A percentile compares a stretch with the other conserved stretches of the same genome.
phyloP scores from a whole-genome alignment of 2,329 filamentous ascomycete genomes.

The Monosporascus sp. region DNA sequence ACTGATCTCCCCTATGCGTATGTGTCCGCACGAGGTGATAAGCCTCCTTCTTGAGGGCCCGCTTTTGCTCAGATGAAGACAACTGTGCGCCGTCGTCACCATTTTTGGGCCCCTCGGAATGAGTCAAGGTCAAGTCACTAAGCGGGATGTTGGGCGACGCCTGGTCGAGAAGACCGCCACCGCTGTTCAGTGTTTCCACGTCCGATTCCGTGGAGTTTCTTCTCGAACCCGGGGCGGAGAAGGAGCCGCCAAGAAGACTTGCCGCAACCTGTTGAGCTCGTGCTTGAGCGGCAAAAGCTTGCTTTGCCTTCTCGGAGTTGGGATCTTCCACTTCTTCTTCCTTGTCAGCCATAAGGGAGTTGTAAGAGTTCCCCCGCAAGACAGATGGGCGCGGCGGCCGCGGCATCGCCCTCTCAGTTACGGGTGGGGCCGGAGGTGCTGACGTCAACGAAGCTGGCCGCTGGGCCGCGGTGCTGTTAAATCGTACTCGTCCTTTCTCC shows the following conservation, averaged over 20 bases:
- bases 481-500: slow-evolving; percentile 43
- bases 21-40: slow-evolving; percentile 40
- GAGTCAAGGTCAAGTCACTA: slow-evolving; percentile 21
- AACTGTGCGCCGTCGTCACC: slow-evolving; percentile 9
- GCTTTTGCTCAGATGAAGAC: slow-evolving; percentile 16
- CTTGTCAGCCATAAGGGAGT: slow-evolving; percentile 28
- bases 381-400: slow-evolving; percentile 36
- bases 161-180: slow-evolving; percentile 15
- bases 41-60: slow-evolving; percentile 30
- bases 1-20: slow-evolving; percentile 23
- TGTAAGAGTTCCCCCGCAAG: slow-evolving; percentile 36
- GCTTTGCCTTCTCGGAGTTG: slow-evolving; percentile 22
- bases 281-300: slow-evolving; percentile 38
- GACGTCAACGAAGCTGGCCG: slow-evolving; percentile 16
- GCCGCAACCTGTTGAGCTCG: slow-evolving; percentile 38
- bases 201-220: slow-evolving; percentile 34
- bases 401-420: slow-evolving; percentile 12
- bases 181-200: slow-evolving; percentile 23
- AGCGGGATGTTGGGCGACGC: slow-evolving; percentile 27
- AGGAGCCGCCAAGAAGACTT: slow-evolving; percentile 30
- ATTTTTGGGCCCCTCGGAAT: slow-evolving; percentile 6
- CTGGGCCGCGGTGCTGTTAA: slow-evolving; percentile 39
- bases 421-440: slow-evolving; percentile 8
- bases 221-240: slow-evolving; percentile 29
- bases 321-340: slow-evolving; percentile 18